Percentiles rank a stretch among this genome's conserved stretches.
Conservation (phyloP, 768 basidiomycete genomes). For the Cystobasidium tubakii region DNA sequence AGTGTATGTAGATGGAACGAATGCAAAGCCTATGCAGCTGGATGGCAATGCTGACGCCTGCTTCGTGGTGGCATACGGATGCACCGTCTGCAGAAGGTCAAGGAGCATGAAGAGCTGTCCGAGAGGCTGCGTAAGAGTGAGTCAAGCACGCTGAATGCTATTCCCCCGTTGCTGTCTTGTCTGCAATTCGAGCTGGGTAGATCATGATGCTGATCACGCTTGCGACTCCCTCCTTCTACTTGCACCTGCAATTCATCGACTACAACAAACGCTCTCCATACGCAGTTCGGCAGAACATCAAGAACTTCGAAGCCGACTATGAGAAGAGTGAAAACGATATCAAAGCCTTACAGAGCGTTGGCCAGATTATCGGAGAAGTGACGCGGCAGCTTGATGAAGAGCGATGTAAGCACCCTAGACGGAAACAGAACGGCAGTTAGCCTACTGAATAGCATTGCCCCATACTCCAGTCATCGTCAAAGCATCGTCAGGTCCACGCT, state of each 20-base stretch:
- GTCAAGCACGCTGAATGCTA: slow-evolving; percentile 47
- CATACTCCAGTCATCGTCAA: slow-evolving; percentile 76
- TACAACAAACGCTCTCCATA: not conserved
- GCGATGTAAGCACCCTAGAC: slow-evolving; percentile 61
- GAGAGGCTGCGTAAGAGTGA: slow-evolving; percentile 82
- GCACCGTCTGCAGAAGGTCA: slow-evolving; percentile 68
- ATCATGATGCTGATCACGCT: slow-evolving; percentile 37
- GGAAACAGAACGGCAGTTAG: not conserved
- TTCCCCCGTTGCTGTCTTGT: not conserved
- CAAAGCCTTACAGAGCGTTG: slow-evolving; percentile 96
- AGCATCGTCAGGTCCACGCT: slow-evolving; percentile 94
- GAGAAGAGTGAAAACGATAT: slow-evolving; percentile 98
- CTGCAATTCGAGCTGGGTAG: not conserved
- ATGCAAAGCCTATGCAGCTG: not conserved
- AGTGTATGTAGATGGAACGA: not conserved
- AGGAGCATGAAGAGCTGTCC: slow-evolving; percentile 76
- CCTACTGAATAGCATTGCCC: too few relatives aligned
- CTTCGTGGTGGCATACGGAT: not conserved
- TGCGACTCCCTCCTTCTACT: not conserved
- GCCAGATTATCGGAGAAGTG: slow-evolving; percentile 97
- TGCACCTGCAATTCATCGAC: not conserved
- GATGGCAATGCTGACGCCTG: not conserved
- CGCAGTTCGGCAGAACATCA: slow-evolving; percentile 81
- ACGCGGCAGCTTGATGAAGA: slow-evolving; percentile 98
- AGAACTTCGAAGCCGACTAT: slow-evolving; percentile 78